phyloP scores from a whole-genome alignment of 768 basidiomycete genomes.

The Podaxis sp. region DNA sequence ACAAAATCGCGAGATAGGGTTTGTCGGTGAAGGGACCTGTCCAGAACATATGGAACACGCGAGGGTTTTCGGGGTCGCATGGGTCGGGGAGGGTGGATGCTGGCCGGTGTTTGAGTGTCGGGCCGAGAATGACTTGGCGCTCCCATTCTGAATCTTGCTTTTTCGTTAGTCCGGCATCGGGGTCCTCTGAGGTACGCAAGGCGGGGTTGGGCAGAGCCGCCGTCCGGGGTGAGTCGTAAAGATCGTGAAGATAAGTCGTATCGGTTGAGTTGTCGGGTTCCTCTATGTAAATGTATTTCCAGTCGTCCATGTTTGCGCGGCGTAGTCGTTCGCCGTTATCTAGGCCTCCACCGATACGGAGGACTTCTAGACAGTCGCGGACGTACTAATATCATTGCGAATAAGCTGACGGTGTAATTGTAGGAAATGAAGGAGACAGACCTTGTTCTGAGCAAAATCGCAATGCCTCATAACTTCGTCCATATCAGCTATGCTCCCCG shows the following conservation, averaged over 20 bases:
- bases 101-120: conserved; percentile 41
- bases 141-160: conserved; percentile 64
- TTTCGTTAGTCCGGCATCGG: conserved; percentile 53
- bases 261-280: conserved; percentile 31
- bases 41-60: conserved; percentile 96
- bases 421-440: conserved; percentile 22
- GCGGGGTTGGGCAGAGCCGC: conserved; percentile 23
- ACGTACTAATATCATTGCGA: conserved; percentile 59
- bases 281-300: conserved; percentile 82
- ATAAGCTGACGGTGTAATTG: conserved; percentile 10
- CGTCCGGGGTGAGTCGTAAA: neutral
- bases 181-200: conserved; percentile 28
- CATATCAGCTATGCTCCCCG: conserved; percentile 83
- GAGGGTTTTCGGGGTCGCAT: conserved; percentile 77
- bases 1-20: conserved; percentile 88
- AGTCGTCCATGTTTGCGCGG: conserved; percentile 69
- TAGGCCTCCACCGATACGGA: conserved; percentile 81
- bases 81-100: conserved; percentile 39
- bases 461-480: conserved; percentile 86
- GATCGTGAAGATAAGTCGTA: conserved; percentile 15
- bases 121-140: conserved; percentile 44
- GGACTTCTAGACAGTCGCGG: conserved; percentile 90
- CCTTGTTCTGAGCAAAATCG: conserved; percentile 75
- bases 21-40: conserved; percentile 96
- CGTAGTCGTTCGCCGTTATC: conserved; percentile 75